Evolutionary conservation across 805 yeast species (phyloP), one percentile per base, ranked within the genome.

Genomic region (Maudiozyma saulgeensis): DNA sequence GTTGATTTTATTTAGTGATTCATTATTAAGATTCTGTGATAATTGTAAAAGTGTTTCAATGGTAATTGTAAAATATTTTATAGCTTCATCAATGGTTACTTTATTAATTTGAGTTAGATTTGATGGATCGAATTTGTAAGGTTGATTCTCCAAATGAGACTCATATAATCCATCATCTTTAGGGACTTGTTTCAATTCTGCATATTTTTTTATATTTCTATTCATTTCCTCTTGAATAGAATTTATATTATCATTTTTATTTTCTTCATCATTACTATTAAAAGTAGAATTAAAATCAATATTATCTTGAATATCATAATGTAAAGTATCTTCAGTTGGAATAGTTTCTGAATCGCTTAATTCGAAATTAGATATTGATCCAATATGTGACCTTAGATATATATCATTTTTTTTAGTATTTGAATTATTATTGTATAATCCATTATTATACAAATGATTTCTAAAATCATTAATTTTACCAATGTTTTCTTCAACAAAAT

Each of bases 341-440:
- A 15, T 6, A n/a, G 28, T 32, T 9, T 40, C 41, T 6, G 48
- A 43, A n/a, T 59, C 68, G 47, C 65, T 62, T 41, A 63, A 47
- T 18, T 54, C 60, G 38, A 63, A 63, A 45, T 63, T 63, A 3
- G 68, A 61, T 18, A 53, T 49, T 2, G 64, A 59, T 2, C 61
- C 64, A n/a, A 45, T 38, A 37, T 34, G 44, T 13, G 43, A 41
- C 18, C 43, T 26, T n/a, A 26, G 6, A 21, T 25, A 25, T 13
- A 15, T 41, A 13, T 23, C 18, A 15, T 9, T 23, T 23, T 21
- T 9, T 5, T 23, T 26, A 5, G 1, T 13, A n/a, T 6, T 25
- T 11, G 32, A 13, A 6, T 13, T n/a, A 16, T 21, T 41, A 25
- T 31, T 37, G 21, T 51, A 45, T 7, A 43, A 25, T 2, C 47